Evolutionary conservation across 2,329 filamentous ascomycete species (phyloP).

Genomic region (Botrytis galanthina): DNA sequence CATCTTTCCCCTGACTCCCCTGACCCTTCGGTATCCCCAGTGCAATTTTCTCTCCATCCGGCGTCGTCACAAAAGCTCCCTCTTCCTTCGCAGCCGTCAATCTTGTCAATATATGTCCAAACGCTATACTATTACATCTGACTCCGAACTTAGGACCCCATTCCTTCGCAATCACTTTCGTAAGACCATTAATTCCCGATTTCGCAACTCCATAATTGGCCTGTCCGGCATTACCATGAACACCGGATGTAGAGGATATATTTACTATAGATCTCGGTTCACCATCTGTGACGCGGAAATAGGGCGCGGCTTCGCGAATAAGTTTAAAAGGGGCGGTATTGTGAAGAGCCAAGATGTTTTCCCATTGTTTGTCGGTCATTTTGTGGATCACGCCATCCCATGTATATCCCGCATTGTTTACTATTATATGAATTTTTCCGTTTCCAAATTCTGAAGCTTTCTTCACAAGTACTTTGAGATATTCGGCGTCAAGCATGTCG

Average conservation of each 20-base stretch:
- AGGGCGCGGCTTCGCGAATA: constrained; percentile 74
- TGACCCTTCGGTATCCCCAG: constrained; percentile 70
- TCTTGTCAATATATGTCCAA: constrained; percentile 76
- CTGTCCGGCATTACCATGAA: constrained; percentile 88
- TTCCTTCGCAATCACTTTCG: constrained; percentile 88
- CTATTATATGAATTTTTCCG: constrained; percentile 87
- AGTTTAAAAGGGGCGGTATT: constrained; percentile 84
- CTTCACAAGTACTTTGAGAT: constrained; percentile 70
- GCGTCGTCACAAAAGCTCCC: constrained; percentile 73
- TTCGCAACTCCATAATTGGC: constrained; percentile 86
- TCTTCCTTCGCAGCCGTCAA: constrained; percentile 82
- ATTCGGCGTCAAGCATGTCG: constrained; percentile 70
- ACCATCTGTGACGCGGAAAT: constrained; percentile 83
- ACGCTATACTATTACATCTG: constrained; percentile 78
- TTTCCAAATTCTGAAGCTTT: constrained; percentile 75
- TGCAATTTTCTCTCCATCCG: constrained; percentile 71
- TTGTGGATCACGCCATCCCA: constrained; percentile 94
- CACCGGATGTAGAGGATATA: constrained; percentile 76
- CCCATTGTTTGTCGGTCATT: constrained; percentile 89
- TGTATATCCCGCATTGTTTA: constrained; percentile 90
- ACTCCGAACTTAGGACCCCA: constrained; percentile 86
- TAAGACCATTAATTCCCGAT: constrained; percentile 77
- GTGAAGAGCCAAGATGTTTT: constrained; percentile 81
- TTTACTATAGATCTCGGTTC: constrained; percentile 78
- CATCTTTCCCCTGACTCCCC: constrained; percentile 43